Percentiles rank a stretch among this genome's conserved stretches.
phyloP scores from a whole-genome alignment of 2,329 filamentous ascomycete genomes.

The Colletotrichum melonis region DNA sequence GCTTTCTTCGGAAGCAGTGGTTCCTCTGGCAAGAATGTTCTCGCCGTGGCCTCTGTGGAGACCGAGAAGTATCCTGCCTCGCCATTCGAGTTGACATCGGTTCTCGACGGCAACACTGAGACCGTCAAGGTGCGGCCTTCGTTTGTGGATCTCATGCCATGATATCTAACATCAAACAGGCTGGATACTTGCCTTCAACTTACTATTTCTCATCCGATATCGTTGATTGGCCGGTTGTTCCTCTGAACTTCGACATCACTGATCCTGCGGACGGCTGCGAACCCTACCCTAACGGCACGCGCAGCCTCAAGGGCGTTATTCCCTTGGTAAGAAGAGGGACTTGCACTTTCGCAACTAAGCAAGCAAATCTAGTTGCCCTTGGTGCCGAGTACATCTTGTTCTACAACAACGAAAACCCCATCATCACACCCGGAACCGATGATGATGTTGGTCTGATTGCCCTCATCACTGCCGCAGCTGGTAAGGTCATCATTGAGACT shows the following conservation, averaged over 20 bases:
- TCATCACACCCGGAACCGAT: slow-evolving; percentile 33
- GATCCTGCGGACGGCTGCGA: slow-evolving; percentile 43
- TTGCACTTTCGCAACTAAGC: slow-evolving; percentile 44
- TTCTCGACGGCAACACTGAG: slow-evolving; percentile 37
- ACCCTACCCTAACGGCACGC: slow-evolving; percentile 39
- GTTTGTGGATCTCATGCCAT: slow-evolving; percentile 40
- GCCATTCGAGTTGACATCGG: slow-evolving; percentile 45
- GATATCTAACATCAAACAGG: slow-evolving; percentile 37
- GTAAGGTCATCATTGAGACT: slow-evolving; percentile 41
- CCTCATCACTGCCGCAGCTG: slow-evolving; percentile 39
- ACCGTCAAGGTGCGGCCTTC: slow-evolving; percentile 10
- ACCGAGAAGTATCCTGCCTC: slow-evolving; percentile 42
- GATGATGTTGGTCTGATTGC: slow-evolving; percentile 37
- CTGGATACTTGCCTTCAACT: slow-evolving; percentile 49
- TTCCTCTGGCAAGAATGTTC: slow-evolving; percentile 53
- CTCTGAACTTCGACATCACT: slow-evolving; percentile 41
- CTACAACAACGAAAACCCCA: slow-evolving; percentile 43
- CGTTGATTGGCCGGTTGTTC: slow-evolving; percentile 46
- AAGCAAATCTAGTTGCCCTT: slow-evolving; percentile 41
- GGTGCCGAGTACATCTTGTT: slow-evolving; percentile 44
- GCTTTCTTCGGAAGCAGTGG: slow-evolving; percentile 58
- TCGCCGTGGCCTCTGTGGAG: slow-evolving; percentile 56
- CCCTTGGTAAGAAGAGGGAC: slow-evolving; percentile 47
- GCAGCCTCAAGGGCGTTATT: slow-evolving; percentile 39
- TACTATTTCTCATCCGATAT: slow-evolving; percentile 47